These are phyloP conservation scores for Paraconiothyrium brasiliense DNA, from an alignment of 2,329 filamentous ascomycete species.

Conservation along the genomic window DNA sequence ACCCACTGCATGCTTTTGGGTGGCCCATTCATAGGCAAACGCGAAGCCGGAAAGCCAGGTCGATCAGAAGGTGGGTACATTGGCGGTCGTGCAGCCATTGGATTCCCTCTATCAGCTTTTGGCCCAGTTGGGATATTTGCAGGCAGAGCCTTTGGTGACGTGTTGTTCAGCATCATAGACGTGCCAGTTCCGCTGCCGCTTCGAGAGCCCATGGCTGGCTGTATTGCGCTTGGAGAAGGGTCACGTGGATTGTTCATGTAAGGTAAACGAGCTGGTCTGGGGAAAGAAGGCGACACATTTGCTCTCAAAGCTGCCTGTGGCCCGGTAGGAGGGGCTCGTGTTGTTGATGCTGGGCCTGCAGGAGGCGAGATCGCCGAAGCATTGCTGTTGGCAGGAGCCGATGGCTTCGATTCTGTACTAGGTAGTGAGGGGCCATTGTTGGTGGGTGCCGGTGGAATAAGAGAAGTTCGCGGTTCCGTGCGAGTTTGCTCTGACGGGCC, in stretches of 20 bases:
- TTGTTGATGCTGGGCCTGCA: constrained; percentile 39
- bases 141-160: constrained; percentile 48
- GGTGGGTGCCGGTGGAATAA: constrained; percentile 22
- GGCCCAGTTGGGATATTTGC: constrained; percentile 53
- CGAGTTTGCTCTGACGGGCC: constrained; percentile 27
- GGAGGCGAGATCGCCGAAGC: constrained; percentile 39
- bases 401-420: constrained; percentile 27
- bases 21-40: constrained; percentile 44
- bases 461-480: constrained; percentile 34
- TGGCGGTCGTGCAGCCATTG: constrained; percentile 39
- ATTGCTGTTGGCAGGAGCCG: constrained; percentile 13
- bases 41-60: constrained; percentile 36
- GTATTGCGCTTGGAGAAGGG: constrained; percentile 38
- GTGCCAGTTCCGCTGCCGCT: constrained; percentile 22
- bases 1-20: constrained; percentile 55
- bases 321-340: constrained; percentile 42
- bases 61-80: constrained; percentile 44
- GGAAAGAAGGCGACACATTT: constrained; percentile 46
- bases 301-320: constrained; percentile 43
- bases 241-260: constrained; percentile 38
- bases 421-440: constrained; percentile 22
- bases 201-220: constrained; percentile 38
- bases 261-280: constrained; percentile 36
- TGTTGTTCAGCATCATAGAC: constrained; percentile 36
- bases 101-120: constrained; percentile 46